These are phyloP conservation scores for Chlamydomonas sp. DNA, from an alignment of 139 green algal species.

Conservation along the genomic window DNA sequence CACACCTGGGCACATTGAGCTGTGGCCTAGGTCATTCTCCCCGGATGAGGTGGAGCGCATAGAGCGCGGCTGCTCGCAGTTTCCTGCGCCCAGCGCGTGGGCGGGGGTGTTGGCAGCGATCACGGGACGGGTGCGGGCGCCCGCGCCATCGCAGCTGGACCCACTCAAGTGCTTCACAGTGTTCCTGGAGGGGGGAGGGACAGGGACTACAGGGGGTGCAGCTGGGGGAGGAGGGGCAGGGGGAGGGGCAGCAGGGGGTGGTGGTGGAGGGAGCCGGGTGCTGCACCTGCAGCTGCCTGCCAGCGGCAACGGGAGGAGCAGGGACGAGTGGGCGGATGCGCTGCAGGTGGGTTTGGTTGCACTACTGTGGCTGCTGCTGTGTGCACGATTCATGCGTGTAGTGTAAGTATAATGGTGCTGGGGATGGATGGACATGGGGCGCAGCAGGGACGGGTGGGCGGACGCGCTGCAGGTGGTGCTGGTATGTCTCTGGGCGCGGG, in stretches of 20 bases:
- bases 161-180: conserved; percentile 16
- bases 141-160: background rate
- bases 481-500: background rate
- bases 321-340: conserved; percentile 33
- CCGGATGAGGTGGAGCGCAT: conserved; percentile 14
- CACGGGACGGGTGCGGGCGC: background rate
- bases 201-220: background rate
- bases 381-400: no score
- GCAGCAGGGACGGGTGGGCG: conserved; percentile 39
- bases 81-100: conserved; percentile 30
- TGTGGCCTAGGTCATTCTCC: background rate
- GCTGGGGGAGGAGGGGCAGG: no score
- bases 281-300: conserved; percentile 37
- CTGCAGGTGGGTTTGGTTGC: background rate
- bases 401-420: no score
- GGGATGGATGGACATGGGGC: conserved; percentile 8
- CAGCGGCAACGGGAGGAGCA: conserved; percentile 25
- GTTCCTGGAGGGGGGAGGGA: background rate
- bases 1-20: no score
- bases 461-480: conserved; percentile 13
- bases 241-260: no score
- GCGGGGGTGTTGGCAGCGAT: background rate
- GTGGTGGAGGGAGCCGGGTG: background rate
- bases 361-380: no score
- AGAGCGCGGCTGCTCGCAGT: background rate